phyloP scores from a whole-genome alignment of 1,139 yeast genomes.

The Suhomyces terraborum region DNA sequence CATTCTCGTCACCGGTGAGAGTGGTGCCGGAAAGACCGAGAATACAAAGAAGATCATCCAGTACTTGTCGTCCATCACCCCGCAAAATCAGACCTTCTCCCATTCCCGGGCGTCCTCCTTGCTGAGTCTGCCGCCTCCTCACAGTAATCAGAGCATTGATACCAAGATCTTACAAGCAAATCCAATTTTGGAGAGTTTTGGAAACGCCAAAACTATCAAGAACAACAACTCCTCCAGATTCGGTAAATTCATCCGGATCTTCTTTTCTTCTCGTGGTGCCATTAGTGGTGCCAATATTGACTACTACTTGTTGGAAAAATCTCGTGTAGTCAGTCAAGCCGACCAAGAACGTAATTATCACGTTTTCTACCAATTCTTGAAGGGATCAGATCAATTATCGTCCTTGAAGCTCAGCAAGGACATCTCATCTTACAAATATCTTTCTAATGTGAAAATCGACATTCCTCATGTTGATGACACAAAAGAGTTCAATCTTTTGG shows the following conservation, averaged over 20 bases:
- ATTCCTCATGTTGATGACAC: conserved; percentile 77
- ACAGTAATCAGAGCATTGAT: conserved; percentile 50
- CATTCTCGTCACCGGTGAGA: conserved; percentile 94
- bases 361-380: conserved; percentile 81
- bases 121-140: conserved; percentile 13
- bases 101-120: background rate
- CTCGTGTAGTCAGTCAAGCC: conserved; percentile 86
- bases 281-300: conserved; percentile 91
- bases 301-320: conserved; percentile 91
- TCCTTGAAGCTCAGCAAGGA: conserved; percentile 51
- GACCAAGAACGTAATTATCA: conserved; percentile 85
- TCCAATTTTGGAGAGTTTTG: conserved; percentile 94
- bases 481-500: conserved; percentile 60
- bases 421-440: conserved; percentile 55
- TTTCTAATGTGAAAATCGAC: conserved; percentile 53
- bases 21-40: conserved; percentile 98
- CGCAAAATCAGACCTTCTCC: conserved; percentile 4
- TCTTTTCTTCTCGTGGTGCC: conserved; percentile 62
- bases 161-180: conserved; percentile 88
- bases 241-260: conserved; percentile 92
- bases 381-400: conserved; percentile 60
- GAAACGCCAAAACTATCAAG: conserved; percentile 94
- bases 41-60: conserved; percentile 96
- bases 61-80: conserved; percentile 78
- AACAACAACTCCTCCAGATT: conserved; percentile 95